Conservation (phyloP, 306 rosid genomes). For the Castanospermum australe region DNA sequence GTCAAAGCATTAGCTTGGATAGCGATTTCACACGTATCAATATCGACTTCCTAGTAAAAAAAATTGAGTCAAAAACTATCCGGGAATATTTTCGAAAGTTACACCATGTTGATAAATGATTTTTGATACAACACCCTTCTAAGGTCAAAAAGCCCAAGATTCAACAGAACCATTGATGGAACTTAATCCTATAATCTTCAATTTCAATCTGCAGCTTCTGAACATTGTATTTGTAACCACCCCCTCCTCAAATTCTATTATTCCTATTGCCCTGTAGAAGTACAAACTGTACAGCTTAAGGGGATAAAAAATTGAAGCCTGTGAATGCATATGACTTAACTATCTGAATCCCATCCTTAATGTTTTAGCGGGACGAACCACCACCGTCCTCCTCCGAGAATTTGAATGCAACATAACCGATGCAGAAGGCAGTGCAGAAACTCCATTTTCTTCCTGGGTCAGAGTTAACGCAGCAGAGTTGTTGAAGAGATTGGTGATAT, state of each 20-base stretch:
- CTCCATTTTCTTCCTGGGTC: not conserved
- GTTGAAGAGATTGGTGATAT: slow-evolving; percentile 26
- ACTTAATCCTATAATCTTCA: not conserved
- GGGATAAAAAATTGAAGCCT: not conserved
- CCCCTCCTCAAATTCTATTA: not conserved
- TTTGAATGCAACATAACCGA: not conserved
- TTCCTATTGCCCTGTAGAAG: not conserved
- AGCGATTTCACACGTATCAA: too few relatives aligned
- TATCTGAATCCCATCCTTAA: slow-evolving; percentile 53
- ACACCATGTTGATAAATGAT: too few relatives aligned
- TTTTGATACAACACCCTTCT: too few relatives aligned
- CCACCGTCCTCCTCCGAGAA: slow-evolving; percentile 8
- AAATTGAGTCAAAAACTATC: too few relatives aligned
- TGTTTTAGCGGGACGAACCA: not conserved
- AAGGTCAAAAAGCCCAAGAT: too few relatives aligned
- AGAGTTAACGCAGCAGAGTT: not conserved
- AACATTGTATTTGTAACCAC: not conserved
- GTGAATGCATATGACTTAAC: not conserved
- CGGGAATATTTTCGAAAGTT: too few relatives aligned
- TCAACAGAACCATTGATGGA: not conserved
- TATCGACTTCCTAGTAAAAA: too few relatives aligned
- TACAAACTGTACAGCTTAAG: not conserved
- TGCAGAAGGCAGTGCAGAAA: not conserved
- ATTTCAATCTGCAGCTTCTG: not conserved
- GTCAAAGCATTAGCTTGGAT: too few relatives aligned